Percentiles rank a stretch among this genome's conserved stretches.
Conservation (phyloP, 345 rosid species). For the Rhodamnia argentea region DNA sequence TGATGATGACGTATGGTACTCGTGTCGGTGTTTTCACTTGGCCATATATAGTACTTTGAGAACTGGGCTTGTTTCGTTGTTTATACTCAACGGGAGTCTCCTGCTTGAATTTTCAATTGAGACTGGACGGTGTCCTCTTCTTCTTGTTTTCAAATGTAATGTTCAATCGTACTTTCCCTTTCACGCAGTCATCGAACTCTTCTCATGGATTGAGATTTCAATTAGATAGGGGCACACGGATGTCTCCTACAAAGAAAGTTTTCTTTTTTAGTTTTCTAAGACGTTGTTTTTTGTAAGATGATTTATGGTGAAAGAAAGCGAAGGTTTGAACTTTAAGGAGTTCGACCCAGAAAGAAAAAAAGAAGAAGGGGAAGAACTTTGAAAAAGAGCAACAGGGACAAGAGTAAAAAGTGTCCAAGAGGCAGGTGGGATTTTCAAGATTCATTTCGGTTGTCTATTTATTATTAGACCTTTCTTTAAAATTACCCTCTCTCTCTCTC, state of each 20-base stretch:
- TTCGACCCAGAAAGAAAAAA: too few relatives aligned
- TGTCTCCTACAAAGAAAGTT: not conserved
- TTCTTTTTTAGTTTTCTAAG: not conserved
- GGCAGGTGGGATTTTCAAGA: constrained; percentile 17
- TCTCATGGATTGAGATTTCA: not conserved
- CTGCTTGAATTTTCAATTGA: not conserved
- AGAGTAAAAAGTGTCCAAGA: constrained; percentile 3
- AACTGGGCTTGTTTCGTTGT: not conserved
- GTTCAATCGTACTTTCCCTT: not conserved
- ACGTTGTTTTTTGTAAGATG: not conserved
- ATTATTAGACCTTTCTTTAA: not conserved
- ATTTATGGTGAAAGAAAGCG: not conserved
- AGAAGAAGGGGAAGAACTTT: not conserved
- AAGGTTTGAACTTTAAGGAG: constrained; percentile 19
- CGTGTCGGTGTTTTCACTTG: not conserved
- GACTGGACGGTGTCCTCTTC: not conserved
- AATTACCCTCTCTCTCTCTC: constrained; percentile 2
- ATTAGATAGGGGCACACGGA: not conserved
- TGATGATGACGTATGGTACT: not conserved
- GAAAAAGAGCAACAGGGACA: constrained; percentile 16
- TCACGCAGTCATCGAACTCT: not conserved
- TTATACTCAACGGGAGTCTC: not conserved
- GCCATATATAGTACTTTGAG: not conserved
- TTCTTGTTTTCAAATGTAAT: not conserved
- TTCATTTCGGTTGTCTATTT: not conserved